Evolutionary conservation across 2,329 filamentous ascomycete species (phyloP), one percentile per base, ranked within the genome.

Genomic region (Pseudogymnoascus sp.): DNA sequence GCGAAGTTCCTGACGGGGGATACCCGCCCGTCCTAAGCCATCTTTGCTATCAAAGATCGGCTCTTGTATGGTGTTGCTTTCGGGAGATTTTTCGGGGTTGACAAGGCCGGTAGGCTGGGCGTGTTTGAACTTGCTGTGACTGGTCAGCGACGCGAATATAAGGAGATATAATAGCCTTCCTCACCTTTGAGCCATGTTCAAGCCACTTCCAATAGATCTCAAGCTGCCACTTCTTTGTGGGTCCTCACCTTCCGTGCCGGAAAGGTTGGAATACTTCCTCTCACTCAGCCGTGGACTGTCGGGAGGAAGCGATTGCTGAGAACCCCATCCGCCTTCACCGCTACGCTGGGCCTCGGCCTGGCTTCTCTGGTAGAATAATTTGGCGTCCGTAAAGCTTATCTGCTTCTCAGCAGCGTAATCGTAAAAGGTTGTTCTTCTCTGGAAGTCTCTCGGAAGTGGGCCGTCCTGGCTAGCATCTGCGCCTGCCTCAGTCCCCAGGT

Each of bases 331-430:
- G 47, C 67, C 71, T 16, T 68, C 66, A 12, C 69, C 69, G n/a
- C 69, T 67, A 62, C 67, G 70, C 28, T 71, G 68, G 11, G 67
- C 65, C 36, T 72, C 88, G 62, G 86, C 78, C 74, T 92, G 89
- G 74, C 90, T 92, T 66, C 90, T 83, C 76, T 97, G 93, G 74
- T 96, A 99, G 77, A 97, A 96, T 65, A 97, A 82, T 75, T 96
- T 97, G 63, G 93, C 90, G 73, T 99, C 94, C 25, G 90, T 87
- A 74, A 96, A 92, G 70, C 88, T 95, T 86, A 96, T 89, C 70
- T 93, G 90, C 70, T 94, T 95, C 75, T 99, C 94, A 60, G 90
- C 89, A 59, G 93, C 88, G 70, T 93, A 91, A 74, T 97, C 92
- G 76, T 96, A 97, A 72, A 92, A 95, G 18, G 92, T 90, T 7